Evolutionary conservation across 2,329 filamentous ascomycete species (phyloP).

Genomic region (Hypoxylon sp.): DNA sequence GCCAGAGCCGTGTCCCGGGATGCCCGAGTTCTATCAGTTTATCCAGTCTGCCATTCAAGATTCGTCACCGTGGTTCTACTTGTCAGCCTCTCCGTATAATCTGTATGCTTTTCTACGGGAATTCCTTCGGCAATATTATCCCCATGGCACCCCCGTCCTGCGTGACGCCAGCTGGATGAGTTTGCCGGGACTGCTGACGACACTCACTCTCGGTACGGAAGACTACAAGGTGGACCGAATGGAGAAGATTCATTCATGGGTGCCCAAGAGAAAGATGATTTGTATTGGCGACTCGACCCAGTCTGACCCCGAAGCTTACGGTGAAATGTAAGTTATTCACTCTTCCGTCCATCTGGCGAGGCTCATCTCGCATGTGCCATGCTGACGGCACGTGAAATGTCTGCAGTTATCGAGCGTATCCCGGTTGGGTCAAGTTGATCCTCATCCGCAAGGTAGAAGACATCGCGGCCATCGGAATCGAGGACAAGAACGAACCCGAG

Average conservation of each 20-base stretch:
- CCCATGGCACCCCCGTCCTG: slow-evolving; percentile 80
- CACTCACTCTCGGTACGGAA: slow-evolving; percentile 80
- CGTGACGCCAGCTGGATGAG: slow-evolving; percentile 89
- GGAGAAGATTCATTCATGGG: slow-evolving; percentile 77
- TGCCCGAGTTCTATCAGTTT: slow-evolving; percentile 82
- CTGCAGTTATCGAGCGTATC: slow-evolving; percentile 66
- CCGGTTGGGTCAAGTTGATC: slow-evolving; percentile 82
- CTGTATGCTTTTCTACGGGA: slow-evolving; percentile 84
- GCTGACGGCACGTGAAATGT: slow-evolving; percentile 15
- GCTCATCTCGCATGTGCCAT: background rate
- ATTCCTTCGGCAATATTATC: slow-evolving; percentile 77
- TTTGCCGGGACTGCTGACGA: slow-evolving; percentile 78
- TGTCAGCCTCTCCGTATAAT: slow-evolving; percentile 93
- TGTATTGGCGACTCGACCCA: slow-evolving; percentile 92
- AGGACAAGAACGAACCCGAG: slow-evolving; percentile 74
- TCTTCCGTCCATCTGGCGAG: background rate
- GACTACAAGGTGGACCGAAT: slow-evolving; percentile 87
- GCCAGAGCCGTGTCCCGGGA: slow-evolving; percentile 75
- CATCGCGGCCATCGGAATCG: slow-evolving; percentile 72
- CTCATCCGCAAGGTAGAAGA: slow-evolving; percentile 86
- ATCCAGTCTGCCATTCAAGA: slow-evolving; percentile 63
- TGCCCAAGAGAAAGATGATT: slow-evolving; percentile 81
- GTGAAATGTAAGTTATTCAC: slow-evolving; percentile 68
- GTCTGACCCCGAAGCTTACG: slow-evolving; percentile 89
- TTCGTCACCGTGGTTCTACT: slow-evolving; percentile 85